These are phyloP conservation scores for Penicillium sp. DNA, from an alignment of 2,329 filamentous ascomycete species.

Conservation along the genomic window DNA sequence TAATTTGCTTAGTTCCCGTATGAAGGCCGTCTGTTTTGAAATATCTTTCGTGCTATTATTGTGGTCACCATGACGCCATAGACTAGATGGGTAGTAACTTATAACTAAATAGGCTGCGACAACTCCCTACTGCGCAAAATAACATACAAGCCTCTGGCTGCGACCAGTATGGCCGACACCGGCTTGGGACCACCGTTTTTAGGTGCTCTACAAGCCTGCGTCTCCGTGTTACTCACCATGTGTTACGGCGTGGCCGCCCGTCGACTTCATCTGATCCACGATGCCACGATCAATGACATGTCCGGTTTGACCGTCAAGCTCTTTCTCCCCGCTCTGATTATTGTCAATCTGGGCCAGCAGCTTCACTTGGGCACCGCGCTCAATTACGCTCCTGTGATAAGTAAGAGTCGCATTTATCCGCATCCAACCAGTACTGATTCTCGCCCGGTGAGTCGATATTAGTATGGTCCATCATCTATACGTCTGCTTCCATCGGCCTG, in stretches of 20 bases:
- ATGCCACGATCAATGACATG: constrained; percentile 51
- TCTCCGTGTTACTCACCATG: constrained; percentile 56
- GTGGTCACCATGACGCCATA: too few relatives aligned
- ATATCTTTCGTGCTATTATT: too few relatives aligned
- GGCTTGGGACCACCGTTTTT: constrained; percentile 42
- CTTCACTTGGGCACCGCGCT: constrained; percentile 47
- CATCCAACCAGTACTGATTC: too few relatives aligned
- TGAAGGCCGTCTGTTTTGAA: too few relatives aligned
- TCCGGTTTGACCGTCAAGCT: constrained; percentile 53
- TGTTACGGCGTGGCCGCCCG: constrained; percentile 52
- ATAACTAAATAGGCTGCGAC: too few relatives aligned
- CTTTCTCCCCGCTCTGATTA: constrained; percentile 54
- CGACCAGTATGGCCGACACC: constrained; percentile 11
- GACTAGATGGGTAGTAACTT: too few relatives aligned
- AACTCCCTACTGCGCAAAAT: too few relatives aligned
- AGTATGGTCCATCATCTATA: constrained; percentile 55
- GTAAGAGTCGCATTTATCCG: constrained; percentile 27
- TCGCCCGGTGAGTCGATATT: constrained; percentile 1
- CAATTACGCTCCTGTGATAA: constrained; percentile 50
- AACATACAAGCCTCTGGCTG: too few relatives aligned
- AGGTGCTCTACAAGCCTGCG: constrained; percentile 54
- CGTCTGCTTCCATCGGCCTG: constrained; percentile 48
- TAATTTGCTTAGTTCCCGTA: too few relatives aligned
- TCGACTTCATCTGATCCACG: constrained; percentile 50
- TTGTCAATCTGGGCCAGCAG: constrained; percentile 54